Evolutionary conservation across 1,284 basidiomycete species (phyloP), one percentile per base, ranked within the genome.

Genomic region (Austroboletus niveus): DNA sequence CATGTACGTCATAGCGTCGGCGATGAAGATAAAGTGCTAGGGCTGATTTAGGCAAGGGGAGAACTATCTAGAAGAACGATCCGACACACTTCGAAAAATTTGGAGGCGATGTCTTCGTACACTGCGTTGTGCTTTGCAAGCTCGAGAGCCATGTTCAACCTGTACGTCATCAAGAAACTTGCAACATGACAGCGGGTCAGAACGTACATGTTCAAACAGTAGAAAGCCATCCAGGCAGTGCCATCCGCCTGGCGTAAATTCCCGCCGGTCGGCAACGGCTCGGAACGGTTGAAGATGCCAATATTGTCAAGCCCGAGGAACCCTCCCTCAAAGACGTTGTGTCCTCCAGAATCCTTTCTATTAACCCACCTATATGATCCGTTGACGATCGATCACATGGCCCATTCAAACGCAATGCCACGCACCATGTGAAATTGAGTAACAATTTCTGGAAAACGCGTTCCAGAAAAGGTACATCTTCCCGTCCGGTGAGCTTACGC

Each of bases 161-260:
- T 93, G 29, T 20, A 32, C 41, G 40, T 42, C 9, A 31, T 56
- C 49, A 52, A 45, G 20, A 42, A 51, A 49, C 9, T 35, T 20
- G 11, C 31, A 47, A 42, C 35, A 34, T n/a, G 41, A 45, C 14
- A 24, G 48, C 45, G 36, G 9, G 32, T 11, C 31, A 41, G 29
- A 59, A 24, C 80, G 63, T 57, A 89, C 94, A 98, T 98, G 66
- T 96, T 96, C 55, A 98, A 74, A 61, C 87, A 92, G 70, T 96
- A 99, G 76, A 98, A 98, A 29, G 93, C 95, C 96, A 99, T 99
- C 96, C 96, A 98, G 0, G 94, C 92, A 6, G 96, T 98, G 15
- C 95, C 96, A 69, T 98, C 96, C 8, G 96, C 94, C 73, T 99
- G 96, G 49, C 95, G 93, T 51, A 99, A 77, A 12, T 72, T 80